Evolutionary conservation across 129 eudicot genomes (phyloP), one percentile per base, ranked within the genome.

Genomic region (Flaveria sonorensis): DNA sequence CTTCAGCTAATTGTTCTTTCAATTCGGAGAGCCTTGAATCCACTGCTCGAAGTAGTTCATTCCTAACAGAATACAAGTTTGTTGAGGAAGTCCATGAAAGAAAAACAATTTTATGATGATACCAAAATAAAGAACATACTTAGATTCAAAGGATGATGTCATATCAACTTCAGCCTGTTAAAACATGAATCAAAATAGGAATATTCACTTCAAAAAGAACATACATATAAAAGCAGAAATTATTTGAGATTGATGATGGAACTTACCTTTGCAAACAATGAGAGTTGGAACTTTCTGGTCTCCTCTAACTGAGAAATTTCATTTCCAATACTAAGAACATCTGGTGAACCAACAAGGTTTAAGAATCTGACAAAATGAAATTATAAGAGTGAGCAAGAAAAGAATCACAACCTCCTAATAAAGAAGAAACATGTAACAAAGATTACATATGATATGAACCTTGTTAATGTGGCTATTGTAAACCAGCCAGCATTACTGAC

Each of bases 231-330:
- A 77, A 42, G n/a, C 60, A 43, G 43, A 46, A 60, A 59, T 46
- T 47, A 50, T 4, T 30, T 32, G 71, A 73, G 39, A 28, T 23
- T 64, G 40, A 75, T 26, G 46, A 73, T 51, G 66, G 23, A 24
- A 53, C 24, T 28, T 74, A 80, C 84, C 80, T 75, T 80, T 15
- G 84, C 79, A 66, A 87, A 85, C 70, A 95, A 82, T 26, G 97
- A 91, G 80, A 94, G 80, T 68, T 91, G 99, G 80, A 94, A 94
- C 68, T 68, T 85, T 48, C 83, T 89, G 40, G 96, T 85, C 80
- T 95, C 99, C 78, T 91, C 95, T 75, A 95, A 78, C 76, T 95
- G 96, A 76, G 86, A 83, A 65, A 95, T 87, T 88, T 95, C 99
- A 75, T 81, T 86, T 72, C 64, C 80, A 15, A 91, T 68, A 57